Percentiles rank a stretch among this genome's conserved stretches.
Conservation (phyloP, 108 stramenopile genomes). For the Hondaea fermentalgiana region DNA sequence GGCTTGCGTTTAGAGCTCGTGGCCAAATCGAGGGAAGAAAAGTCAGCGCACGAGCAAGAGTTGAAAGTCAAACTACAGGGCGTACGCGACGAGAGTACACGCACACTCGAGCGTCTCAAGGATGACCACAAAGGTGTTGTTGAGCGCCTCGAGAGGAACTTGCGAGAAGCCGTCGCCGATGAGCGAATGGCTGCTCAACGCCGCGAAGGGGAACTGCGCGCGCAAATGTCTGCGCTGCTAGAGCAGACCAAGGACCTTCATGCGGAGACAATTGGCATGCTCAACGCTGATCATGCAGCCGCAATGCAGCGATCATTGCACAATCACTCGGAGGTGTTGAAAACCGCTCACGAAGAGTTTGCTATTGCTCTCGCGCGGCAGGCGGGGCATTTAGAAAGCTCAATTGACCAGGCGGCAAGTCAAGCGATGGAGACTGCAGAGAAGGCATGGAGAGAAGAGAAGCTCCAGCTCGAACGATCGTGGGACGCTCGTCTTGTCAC, state of each 20-base stretch:
- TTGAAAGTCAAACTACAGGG: not conserved
- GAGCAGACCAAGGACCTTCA: not conserved
- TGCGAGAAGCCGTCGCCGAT: not conserved
- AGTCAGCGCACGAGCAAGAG: not conserved
- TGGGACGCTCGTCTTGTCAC: not conserved
- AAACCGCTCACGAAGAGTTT: not conserved
- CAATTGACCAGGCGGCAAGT: not conserved
- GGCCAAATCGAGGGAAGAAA: not conserved
- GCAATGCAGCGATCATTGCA: not conserved
- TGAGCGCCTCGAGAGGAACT: not conserved
- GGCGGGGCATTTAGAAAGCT: not conserved
- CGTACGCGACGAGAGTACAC: too few species aligned
- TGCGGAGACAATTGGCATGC: not conserved
- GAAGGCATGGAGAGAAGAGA: not conserved
- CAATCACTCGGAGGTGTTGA: not conserved
- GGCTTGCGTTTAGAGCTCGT: not conserved
- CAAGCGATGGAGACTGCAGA: not conserved
- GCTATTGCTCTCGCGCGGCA: not conserved
- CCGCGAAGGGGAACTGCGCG: not conserved
- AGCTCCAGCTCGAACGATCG: not conserved
- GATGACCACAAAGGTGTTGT: not conserved
- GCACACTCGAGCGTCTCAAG: not conserved
- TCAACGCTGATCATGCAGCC: not conserved
- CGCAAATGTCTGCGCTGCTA: not conserved
- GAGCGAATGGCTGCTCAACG: not conserved